Evolutionary conservation across 306 rosid genomes (phyloP).

Genomic region (Citrullus colocynthis): DNA sequence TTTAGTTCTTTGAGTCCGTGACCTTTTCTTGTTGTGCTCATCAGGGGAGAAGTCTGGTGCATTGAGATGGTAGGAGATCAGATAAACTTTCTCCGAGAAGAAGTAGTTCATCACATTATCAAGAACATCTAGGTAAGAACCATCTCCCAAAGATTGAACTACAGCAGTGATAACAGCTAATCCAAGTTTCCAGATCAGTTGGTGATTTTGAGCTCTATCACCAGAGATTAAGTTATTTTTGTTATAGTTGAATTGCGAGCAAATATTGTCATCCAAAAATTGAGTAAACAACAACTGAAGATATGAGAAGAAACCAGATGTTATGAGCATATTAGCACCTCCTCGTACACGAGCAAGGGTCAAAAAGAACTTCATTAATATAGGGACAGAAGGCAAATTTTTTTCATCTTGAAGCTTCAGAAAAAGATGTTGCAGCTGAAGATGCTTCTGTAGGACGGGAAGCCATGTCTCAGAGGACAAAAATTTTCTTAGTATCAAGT

Average conservation of each 20-base stretch:
- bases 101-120: slow-evolving; percentile 64
- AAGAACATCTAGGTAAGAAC: slow-evolving; percentile 52
- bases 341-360: slow-evolving; percentile 72
- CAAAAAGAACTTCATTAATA: slow-evolving; percentile 67
- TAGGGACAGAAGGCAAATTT: slow-evolving; percentile 30
- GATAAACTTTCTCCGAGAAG: slow-evolving; percentile 59
- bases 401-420: slow-evolving; percentile 63
- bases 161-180: slow-evolving; percentile 78
- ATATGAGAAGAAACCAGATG: slow-evolving; percentile 58
- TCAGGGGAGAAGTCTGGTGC: slow-evolving; percentile 62
- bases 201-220: slow-evolving; percentile 33
- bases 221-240: slow-evolving; percentile 20
- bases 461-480: slow-evolving; percentile 71
- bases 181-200: slow-evolving; percentile 77
- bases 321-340: slow-evolving; percentile 83
- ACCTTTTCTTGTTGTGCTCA: slow-evolving; percentile 72
- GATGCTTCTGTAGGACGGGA: slow-evolving; percentile 60
- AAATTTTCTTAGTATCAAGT: slow-evolving; percentile 55
- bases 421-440: slow-evolving; percentile 52
- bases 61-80: slow-evolving; percentile 56
- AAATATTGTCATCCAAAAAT: slow-evolving; percentile 26
- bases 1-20: slow-evolving; percentile 46
- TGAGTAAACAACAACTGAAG: slow-evolving; percentile 52
- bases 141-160: slow-evolving; percentile 75
- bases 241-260: slow-evolving; percentile 20